Evolutionary conservation across 495 filamentous ascomycete species (phyloP).

Genomic region (Terfezia claveryi): DNA sequence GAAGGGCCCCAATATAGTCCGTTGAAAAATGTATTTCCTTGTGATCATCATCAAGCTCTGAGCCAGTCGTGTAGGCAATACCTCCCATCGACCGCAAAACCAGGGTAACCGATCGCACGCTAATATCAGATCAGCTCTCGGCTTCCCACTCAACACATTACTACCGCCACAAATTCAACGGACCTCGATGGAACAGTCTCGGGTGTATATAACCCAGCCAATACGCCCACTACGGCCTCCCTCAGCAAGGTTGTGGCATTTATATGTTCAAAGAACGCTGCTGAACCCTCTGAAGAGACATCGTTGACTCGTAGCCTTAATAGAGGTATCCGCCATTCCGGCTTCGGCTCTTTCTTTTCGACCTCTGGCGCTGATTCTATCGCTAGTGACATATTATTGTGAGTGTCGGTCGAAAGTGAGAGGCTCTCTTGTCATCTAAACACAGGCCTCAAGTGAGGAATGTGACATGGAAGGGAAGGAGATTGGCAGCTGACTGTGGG

Average conservation of each 20-base stretch:
- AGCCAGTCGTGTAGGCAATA: conserved; percentile 74
- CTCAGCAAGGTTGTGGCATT: conserved; percentile 36
- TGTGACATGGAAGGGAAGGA: too few species aligned
- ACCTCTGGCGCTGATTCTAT: too few species aligned
- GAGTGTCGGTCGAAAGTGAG: too few species aligned
- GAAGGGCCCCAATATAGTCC: conserved; percentile 39
- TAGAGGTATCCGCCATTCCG: conserved; percentile 27
- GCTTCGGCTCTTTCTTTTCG: background rate
- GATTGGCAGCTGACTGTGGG: too few species aligned
- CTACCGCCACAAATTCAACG: conserved; percentile 18
- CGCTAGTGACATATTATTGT: too few species aligned
- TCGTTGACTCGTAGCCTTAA: conserved; percentile 51
- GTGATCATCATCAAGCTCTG: conserved; percentile 64
- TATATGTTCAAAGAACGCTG: conserved; percentile 38
- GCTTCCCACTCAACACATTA: background rate
- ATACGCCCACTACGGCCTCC: conserved; percentile 39
- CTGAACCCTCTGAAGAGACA: conserved; percentile 38
- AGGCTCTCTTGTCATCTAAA: too few species aligned
- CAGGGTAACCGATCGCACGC: conserved; percentile 65
- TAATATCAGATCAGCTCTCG: conserved; percentile 22
- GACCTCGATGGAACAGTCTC: conserved; percentile 21
- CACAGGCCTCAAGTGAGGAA: too few species aligned
- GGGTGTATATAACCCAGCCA: conserved; percentile 39
- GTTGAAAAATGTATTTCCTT: conserved; percentile 87
- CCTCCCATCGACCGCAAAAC: conserved; percentile 56